Evolutionary conservation across 176 grass and related monocot genomes (phyloP).

Genomic region (Echinochloa phyllopogon): DNA sequence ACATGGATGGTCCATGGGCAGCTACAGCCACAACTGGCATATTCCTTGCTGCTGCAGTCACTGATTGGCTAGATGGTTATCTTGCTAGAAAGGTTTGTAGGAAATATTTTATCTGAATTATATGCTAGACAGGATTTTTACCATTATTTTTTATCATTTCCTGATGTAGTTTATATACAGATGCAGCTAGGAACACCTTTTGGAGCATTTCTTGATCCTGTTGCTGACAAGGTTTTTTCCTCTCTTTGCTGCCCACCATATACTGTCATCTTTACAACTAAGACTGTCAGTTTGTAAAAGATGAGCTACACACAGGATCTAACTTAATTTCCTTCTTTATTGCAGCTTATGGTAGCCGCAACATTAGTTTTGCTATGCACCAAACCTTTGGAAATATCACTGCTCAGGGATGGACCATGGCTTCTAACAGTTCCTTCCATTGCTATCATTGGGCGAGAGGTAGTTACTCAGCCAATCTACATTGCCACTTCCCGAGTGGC

Average conservation of each 20-base stretch:
- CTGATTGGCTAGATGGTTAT: conserved; percentile 98
- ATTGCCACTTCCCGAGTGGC: not conserved
- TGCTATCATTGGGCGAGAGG: conserved; percentile 99
- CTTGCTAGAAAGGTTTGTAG: conserved; percentile 92
- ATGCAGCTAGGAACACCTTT: conserved; percentile 95
- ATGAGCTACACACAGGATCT: not conserved
- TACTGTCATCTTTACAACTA: conserved; percentile 7
- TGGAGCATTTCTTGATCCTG: conserved; percentile 99
- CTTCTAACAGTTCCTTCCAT: conserved; percentile 93
- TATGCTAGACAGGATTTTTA: conserved; percentile 27
- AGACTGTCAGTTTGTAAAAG: conserved; percentile 1
- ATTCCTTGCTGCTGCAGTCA: conserved; percentile 89
- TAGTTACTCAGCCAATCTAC: conserved; percentile 47
- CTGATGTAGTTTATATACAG: conserved; percentile 51
- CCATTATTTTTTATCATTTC: conserved; percentile 1
- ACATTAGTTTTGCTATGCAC: conserved; percentile 90
- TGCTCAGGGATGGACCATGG: conserved; percentile 71
- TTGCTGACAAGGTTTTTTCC: conserved; percentile 90
- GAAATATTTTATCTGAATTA: conserved; percentile 27
- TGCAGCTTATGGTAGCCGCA: conserved; percentile 97
- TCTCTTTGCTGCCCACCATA: conserved; percentile 11
- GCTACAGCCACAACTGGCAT: conserved; percentile 90
- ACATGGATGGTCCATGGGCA: conserved; percentile 79
- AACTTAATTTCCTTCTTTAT: conserved; percentile 42
- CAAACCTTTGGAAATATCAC: conserved; percentile 75